Evolutionary conservation across 192 early-diverging fungal species (phyloP).

Genomic region (Mortierella hygrophila): DNA sequence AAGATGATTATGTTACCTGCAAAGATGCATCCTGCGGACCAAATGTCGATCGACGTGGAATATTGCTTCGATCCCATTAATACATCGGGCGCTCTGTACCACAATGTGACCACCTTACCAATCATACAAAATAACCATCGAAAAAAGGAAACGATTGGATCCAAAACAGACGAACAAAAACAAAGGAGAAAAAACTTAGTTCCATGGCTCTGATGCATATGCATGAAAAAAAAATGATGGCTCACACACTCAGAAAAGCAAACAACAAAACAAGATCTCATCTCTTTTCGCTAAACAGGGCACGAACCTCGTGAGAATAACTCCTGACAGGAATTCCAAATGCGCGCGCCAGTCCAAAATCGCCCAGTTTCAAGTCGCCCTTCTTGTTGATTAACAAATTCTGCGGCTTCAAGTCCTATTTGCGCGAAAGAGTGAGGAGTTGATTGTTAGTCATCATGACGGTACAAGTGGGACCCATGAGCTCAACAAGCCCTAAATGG

Average conservation of each 20-base stretch:
- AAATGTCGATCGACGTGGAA: constrained; percentile 88
- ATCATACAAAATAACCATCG: neutral
- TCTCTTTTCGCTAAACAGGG: neutral
- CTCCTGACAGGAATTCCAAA: constrained; percentile 96
- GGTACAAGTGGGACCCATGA: neutral
- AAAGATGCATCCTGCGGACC: constrained; percentile 92
- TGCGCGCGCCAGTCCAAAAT: constrained; percentile 98
- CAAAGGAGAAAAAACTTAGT: neutral
- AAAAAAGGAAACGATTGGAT: constrained; percentile 8
- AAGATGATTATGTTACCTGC: constrained; percentile 61
- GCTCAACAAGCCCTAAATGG: neutral
- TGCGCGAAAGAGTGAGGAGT: neutral
- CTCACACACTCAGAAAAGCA: neutral
- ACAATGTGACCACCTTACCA: constrained; percentile 82
- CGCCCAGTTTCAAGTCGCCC: constrained; percentile 87
- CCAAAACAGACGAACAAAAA: neutral
- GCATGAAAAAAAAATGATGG: neutral
- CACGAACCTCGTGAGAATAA: constrained; percentile 82
- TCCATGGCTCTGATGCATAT: constrained; percentile 8
- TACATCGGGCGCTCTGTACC: constrained; percentile 92
- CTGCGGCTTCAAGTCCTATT: constrained; percentile 88
- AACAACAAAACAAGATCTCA: neutral
- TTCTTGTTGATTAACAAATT: constrained; percentile 94
- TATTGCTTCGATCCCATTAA: constrained; percentile 91
- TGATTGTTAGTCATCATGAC: neutral